Percentiles rank a stretch among this genome's conserved stretches.
These are phyloP conservation scores for Pyrus bretschneideri DNA, from an alignment of 306 rosid genomes.

Conservation along the genomic window DNA sequence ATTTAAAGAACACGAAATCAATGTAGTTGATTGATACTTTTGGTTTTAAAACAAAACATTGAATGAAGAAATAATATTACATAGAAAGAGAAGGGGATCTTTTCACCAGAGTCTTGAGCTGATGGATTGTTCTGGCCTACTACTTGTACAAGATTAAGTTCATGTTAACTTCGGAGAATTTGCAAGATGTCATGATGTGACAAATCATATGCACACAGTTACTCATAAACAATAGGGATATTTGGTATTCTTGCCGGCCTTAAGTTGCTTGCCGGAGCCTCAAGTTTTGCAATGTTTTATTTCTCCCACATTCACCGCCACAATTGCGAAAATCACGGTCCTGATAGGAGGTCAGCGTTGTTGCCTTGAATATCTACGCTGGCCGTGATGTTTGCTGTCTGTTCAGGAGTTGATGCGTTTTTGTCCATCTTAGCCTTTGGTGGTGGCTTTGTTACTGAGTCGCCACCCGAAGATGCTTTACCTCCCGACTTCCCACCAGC, in stretches of 20 bases:
- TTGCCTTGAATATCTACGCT: slow-evolving; percentile 8
- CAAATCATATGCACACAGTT: no score
- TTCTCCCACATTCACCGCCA: background rate
- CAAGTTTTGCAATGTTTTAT: background rate
- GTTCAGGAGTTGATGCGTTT: background rate
- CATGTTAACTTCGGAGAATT: background rate
- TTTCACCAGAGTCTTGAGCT: background rate
- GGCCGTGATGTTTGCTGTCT: slow-evolving; percentile 15
- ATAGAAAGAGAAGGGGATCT: background rate
- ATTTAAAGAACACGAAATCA: background rate
- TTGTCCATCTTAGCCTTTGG: background rate
- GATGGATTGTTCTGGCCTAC: background rate
- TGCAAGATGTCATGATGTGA: background rate
- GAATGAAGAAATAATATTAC: background rate
- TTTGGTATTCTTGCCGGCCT: no score
- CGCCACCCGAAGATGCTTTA: slow-evolving; percentile 25
- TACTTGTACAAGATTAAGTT: background rate
- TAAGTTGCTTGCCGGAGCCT: background rate
- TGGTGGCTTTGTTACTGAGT: slow-evolving; percentile 27
- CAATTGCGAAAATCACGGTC: background rate
- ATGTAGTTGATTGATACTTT: background rate
- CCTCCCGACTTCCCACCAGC: slow-evolving; percentile 18
- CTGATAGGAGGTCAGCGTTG: background rate
- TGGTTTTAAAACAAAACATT: background rate
- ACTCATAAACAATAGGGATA: no score